phyloP scores from a whole-genome alignment of 2,329 filamentous ascomycete species.

The Xylariomycetidae sp. region DNA sequence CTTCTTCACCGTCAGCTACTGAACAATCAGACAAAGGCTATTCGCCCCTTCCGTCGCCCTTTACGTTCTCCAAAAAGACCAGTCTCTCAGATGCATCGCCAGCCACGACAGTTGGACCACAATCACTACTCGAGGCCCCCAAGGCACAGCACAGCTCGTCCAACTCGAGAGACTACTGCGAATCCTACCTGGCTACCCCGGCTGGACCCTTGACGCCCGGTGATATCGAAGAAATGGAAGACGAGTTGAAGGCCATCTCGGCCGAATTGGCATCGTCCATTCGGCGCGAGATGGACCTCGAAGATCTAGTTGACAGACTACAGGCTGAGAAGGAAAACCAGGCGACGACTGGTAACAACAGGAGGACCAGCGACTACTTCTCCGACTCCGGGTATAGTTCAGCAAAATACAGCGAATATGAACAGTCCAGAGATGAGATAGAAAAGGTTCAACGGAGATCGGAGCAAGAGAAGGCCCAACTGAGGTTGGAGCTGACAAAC shows the following conservation, averaged over 20 bases:
- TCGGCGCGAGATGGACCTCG: slow-evolving; percentile 89
- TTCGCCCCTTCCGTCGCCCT: slow-evolving; percentile 46
- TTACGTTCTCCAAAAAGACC: slow-evolving; percentile 34
- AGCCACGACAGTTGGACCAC: slow-evolving; percentile 30
- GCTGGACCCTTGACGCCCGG: slow-evolving; percentile 34
- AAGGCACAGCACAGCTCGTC: slow-evolving; percentile 36
- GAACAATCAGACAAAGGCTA: slow-evolving; percentile 44
- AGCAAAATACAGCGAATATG: slow-evolving; percentile 65
- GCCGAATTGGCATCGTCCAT: slow-evolving; percentile 89
- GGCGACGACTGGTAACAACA: slow-evolving; percentile 45
- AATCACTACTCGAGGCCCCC: slow-evolving; percentile 30
- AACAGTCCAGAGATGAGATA: slow-evolving; percentile 62
- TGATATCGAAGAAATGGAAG: slow-evolving; percentile 82
- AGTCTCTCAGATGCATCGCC: slow-evolving; percentile 37
- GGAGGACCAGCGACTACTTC: slow-evolving; percentile 93
- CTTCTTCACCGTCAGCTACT: slow-evolving; percentile 39
- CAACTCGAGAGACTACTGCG: slow-evolving; percentile 42
- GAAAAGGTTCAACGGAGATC: slow-evolving; percentile 76
- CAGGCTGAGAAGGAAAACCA: slow-evolving; percentile 67
- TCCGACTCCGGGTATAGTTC: slow-evolving; percentile 92
- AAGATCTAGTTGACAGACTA: slow-evolving; percentile 84
- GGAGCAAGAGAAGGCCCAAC: slow-evolving; percentile 84
- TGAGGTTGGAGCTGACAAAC: slow-evolving; percentile 77
- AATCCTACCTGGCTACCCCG: slow-evolving; percentile 46
- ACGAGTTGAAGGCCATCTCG: slow-evolving; percentile 89